A percentile compares a stretch with the other conserved stretches of the same genome.
Evolutionary conservation across 2,329 filamentous ascomycete genomes (phyloP).

Genomic region (Monosporascus sp.): DNA sequence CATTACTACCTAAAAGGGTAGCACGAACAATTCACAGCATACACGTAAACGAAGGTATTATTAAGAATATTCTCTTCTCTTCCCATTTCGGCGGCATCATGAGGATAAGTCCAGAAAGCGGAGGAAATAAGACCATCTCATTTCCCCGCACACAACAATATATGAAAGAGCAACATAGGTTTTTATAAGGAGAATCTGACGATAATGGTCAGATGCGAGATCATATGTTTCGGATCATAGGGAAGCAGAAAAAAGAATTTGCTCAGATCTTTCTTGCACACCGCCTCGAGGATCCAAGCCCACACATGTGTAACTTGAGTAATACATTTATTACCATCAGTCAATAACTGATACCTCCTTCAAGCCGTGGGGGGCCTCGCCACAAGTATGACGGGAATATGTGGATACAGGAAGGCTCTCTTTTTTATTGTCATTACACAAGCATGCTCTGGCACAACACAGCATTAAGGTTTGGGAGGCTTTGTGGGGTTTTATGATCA

Average conservation of each 20-base stretch:
- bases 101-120: too few species aligned
- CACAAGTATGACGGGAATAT: neutral
- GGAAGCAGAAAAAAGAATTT: neutral
- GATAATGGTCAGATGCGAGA: neutral
- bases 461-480: neutral
- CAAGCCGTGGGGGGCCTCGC: neutral
- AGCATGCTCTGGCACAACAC: neutral
- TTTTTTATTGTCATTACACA: neutral
- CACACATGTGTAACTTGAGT: neutral
- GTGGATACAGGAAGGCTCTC: neutral
- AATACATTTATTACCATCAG: neutral
- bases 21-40: neutral
- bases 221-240: neutral
- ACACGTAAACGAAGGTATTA: neutral
- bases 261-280: neutral
- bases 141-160: neutral
- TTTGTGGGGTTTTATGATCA: neutral
- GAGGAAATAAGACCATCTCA: too few species aligned
- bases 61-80: slow-evolving; percentile 8
- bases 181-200: neutral
- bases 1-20: neutral
- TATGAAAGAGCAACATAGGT: neutral
- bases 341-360: neutral
- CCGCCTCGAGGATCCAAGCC: neutral
- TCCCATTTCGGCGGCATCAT: slow-evolving; percentile 9